phyloP scores from a whole-genome alignment of 2,329 filamentous ascomycete species.

The Coniella lustricola region DNA sequence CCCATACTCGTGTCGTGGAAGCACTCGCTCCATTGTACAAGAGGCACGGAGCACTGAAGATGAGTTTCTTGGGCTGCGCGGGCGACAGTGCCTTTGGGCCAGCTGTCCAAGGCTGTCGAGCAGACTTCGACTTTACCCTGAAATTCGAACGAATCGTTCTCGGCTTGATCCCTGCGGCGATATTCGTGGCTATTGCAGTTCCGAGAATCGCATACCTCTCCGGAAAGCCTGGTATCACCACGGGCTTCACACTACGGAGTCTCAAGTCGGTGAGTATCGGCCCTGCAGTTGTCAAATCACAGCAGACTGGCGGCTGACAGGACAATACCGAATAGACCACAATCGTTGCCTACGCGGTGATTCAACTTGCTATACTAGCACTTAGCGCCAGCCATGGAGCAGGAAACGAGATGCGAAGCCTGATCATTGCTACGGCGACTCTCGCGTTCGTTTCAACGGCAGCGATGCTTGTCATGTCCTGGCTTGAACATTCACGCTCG shows the following conservation, averaged over 20 bases:
- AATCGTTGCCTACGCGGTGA: conserved; percentile 21
- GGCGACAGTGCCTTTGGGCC: conserved; percentile 4
- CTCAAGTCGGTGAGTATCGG: conserved; percentile 23
- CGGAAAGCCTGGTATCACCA: conserved; percentile 24
- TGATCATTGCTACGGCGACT: conserved; percentile 14
- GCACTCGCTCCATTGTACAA: neutral
- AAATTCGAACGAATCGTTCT: conserved; percentile 41
- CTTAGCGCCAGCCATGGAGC: conserved; percentile 21
- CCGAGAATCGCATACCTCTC: conserved; percentile 27
- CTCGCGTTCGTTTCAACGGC: conserved; percentile 22
- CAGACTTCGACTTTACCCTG: conserved; percentile 44
- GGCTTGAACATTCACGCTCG: conserved; percentile 25
- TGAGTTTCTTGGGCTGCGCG: conserved; percentile 1
- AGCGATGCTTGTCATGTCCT: conserved; percentile 26
- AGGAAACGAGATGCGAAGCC: conserved; percentile 16
- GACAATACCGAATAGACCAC: neutral
- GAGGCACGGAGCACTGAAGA: neutral
- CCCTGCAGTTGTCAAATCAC: neutral
- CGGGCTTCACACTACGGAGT: conserved; percentile 19
- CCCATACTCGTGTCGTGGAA: no score
- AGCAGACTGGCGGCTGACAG: neutral
- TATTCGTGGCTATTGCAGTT: conserved; percentile 31
- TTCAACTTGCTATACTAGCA: conserved; percentile 27
- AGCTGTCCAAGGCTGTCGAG: conserved; percentile 22
- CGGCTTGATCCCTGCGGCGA: conserved; percentile 33